A percentile compares a stretch with the other conserved stretches of the same genome.
Conservation (phyloP, 2,329 filamentous ascomycete genomes). For the Nannizzia gypsea region DNA sequence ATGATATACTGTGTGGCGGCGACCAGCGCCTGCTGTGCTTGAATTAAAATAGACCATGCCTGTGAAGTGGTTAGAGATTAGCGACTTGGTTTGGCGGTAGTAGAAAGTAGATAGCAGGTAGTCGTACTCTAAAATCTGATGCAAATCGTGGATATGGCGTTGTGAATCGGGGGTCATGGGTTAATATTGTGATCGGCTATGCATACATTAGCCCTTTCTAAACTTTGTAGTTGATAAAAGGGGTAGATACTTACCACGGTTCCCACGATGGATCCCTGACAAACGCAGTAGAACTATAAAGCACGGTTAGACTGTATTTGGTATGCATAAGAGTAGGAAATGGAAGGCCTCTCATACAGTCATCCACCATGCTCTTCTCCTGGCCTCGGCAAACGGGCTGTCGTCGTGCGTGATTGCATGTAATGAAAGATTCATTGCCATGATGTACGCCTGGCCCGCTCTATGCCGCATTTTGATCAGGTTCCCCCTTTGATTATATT, state of each 20-base stretch:
- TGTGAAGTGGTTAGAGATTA: slow-evolving; percentile 16
- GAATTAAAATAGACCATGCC: slow-evolving; percentile 35
- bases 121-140: slow-evolving; percentile 30
- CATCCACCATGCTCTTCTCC: slow-evolving; percentile 38
- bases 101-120: neutral
- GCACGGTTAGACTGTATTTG: neutral
- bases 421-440: slow-evolving; percentile 34
- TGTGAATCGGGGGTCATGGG: slow-evolving; percentile 34
- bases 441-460: slow-evolving; percentile 33
- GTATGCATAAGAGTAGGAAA: neutral
- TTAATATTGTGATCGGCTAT: slow-evolving; percentile 32
- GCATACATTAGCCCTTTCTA: no score
- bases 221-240: neutral
- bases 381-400: slow-evolving; percentile 31
- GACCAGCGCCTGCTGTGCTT: slow-evolving; percentile 33
- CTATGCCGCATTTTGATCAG: slow-evolving; percentile 37
- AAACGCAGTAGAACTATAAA: slow-evolving; percentile 33
- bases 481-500: slow-evolving; percentile 37
- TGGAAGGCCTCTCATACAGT: slow-evolving; percentile 24
- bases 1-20: slow-evolving; percentile 32
- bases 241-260: slow-evolving; percentile 25
- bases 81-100: neutral
- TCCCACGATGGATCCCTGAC: slow-evolving; percentile 36
- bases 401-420: slow-evolving; percentile 26
- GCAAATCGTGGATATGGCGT: slow-evolving; percentile 32